These are phyloP conservation scores for Vigna hirtella DNA, from an alignment of 306 rosid species.

Conservation along the genomic window DNA sequence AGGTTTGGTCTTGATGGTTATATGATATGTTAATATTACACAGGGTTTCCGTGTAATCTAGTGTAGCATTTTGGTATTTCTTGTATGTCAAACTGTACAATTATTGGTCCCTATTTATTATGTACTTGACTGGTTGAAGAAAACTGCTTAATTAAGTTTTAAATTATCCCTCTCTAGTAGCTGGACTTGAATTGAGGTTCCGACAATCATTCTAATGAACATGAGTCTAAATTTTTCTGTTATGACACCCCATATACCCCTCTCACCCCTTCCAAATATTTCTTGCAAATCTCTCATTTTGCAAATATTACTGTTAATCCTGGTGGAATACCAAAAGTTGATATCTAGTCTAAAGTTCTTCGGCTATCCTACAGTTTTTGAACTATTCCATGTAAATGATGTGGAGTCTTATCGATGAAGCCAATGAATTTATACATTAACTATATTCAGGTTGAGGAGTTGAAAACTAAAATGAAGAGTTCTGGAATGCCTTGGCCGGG, in stretches of 20 bases:
- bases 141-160: conserved; percentile 12
- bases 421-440: conserved; percentile 37
- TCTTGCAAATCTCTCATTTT: not conserved
- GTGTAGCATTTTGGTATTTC: not conserved
- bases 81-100: conserved; percentile 6
- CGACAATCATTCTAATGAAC: not conserved
- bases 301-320: not conserved
- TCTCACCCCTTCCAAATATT: conserved; percentile 23
- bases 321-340: conserved; percentile 18
- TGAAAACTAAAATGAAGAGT: conserved; percentile 79
- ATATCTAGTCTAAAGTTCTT: conserved; percentile 17
- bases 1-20: not conserved
- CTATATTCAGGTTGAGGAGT: conserved; percentile 79
- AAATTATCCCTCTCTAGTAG: conserved; percentile 20
- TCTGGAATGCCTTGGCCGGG: conserved; percentile 99
- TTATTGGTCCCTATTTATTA: conserved; percentile 14
- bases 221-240: not conserved
- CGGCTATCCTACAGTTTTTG: not conserved
- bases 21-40: not conserved
- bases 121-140: not conserved
- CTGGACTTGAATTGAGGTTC: not conserved
- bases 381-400: conserved; percentile 34
- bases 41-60: not conserved
- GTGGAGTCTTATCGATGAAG: conserved; percentile 32
- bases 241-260: not conserved